These are phyloP conservation scores for Capsella rubella DNA, from an alignment of 441 rosid species.

Conservation along the genomic window DNA sequence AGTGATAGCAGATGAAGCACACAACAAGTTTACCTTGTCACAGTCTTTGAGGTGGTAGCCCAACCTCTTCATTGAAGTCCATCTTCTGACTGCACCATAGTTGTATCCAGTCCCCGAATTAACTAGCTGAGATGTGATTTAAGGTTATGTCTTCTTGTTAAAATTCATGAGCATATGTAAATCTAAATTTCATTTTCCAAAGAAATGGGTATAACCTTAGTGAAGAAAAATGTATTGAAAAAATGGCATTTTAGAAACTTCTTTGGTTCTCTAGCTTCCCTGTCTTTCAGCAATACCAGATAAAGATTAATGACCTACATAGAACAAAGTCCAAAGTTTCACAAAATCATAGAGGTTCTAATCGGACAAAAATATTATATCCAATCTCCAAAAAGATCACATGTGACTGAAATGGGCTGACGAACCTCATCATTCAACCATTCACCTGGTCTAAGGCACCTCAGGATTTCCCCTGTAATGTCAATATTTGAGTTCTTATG, in stretches of 20 bases:
- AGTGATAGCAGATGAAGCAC: constrained; percentile 9
- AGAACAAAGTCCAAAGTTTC: constrained; percentile 38
- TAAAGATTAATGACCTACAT: constrained; percentile 87
- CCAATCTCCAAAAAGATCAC: not conserved
- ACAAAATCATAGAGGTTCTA: constrained; percentile 14
- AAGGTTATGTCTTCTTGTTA: constrained; percentile 25
- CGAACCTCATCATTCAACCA: constrained; percentile 99
- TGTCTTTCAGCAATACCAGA: constrained; percentile 88
- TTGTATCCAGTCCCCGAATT: constrained; percentile 59
- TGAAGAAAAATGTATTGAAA: constrained; percentile 91
- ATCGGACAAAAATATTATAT: not conserved
- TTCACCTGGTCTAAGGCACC: constrained; percentile 75
- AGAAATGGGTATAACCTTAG: constrained; percentile 64
- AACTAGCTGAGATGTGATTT: constrained; percentile 57
- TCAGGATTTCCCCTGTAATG: constrained; percentile 69
- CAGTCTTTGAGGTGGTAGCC: constrained; percentile 83
- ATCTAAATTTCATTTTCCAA: constrained; percentile 1
- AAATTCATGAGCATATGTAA: constrained; percentile 17
- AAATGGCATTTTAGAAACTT: constrained; percentile 93
- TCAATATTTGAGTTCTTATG: constrained; percentile 75
- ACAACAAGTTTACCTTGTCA: constrained; percentile 69
- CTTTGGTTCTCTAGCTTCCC: constrained; percentile 88
- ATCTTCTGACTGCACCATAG: constrained; percentile 83
- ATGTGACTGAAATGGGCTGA: constrained; percentile 3
- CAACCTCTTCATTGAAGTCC: constrained; percentile 88